A percentile compares a stretch with the other conserved stretches of the same genome.
Evolutionary conservation across 2,329 filamentous ascomycete genomes (phyloP).

Genomic region (Truncatella angustata): DNA sequence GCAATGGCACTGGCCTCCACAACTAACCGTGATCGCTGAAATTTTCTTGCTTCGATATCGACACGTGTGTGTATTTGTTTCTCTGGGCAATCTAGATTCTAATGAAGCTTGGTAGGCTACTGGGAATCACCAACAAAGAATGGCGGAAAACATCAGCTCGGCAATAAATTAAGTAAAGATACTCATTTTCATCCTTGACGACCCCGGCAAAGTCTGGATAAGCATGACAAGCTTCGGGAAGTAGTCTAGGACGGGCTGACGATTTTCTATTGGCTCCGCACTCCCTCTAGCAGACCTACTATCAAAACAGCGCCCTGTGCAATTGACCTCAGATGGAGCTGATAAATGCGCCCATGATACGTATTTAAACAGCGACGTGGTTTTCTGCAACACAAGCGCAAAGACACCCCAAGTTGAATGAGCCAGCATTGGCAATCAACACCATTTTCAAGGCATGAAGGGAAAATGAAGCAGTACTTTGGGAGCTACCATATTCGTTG

Average conservation of each 20-base stretch:
- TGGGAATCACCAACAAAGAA: not conserved
- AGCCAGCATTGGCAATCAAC: constrained; percentile 27
- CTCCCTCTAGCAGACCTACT: constrained; percentile 31
- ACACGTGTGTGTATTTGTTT: too few relatives aligned
- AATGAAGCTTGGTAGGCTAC: too few relatives aligned
- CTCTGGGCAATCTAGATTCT: too few relatives aligned
- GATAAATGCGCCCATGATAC: constrained; percentile 37
- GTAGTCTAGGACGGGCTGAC: constrained; percentile 40
- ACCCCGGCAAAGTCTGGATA: constrained; percentile 21
- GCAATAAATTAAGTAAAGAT: constrained; percentile 35
- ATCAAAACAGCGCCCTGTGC: constrained; percentile 40
- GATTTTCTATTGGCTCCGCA: constrained; percentile 31
- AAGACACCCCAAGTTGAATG: constrained; percentile 47
- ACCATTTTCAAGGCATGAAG: constrained; percentile 22
- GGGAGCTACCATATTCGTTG: constrained; percentile 3
- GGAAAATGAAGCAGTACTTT: not conserved
- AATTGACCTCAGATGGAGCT: constrained; percentile 41
- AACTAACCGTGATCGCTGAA: not conserved
- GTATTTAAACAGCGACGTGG: constrained; percentile 47
- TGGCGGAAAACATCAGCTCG: not conserved
- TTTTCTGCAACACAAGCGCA: constrained; percentile 56
- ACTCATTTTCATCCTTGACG: constrained; percentile 34
- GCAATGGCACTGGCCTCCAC: too few relatives aligned
- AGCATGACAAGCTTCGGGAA: constrained; percentile 24
- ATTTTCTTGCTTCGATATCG: not conserved